Evolutionary conservation across 169 alveolate species (phyloP).

Genomic region (Plasmodium blacklocki): DNA sequence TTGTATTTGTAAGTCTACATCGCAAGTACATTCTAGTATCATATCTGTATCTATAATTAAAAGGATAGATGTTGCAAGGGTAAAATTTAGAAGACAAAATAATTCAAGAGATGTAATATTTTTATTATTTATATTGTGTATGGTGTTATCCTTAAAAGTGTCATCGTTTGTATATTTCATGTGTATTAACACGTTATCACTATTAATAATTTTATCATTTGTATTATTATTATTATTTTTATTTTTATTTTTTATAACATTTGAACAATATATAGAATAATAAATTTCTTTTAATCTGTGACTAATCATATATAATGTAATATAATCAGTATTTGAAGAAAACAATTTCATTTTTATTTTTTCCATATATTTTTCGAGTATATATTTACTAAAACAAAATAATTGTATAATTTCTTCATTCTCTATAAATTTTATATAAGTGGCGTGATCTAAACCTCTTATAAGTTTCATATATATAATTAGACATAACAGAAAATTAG

Average conservation of each 20-base stretch:
- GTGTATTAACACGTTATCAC: background rate
- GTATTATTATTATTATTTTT: background rate
- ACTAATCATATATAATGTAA: slow-evolving; percentile 1
- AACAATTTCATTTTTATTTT: slow-evolving; percentile 40
- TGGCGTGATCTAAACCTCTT: background rate
- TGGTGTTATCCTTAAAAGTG: background rate
- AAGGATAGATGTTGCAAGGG: slow-evolving; percentile 14
- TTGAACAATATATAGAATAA: background rate
- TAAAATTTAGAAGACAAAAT: slow-evolving; percentile 4
- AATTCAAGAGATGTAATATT: slow-evolving; percentile 39
- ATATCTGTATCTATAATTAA: slow-evolving; percentile 34
- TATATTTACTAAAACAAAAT: slow-evolving; percentile 39
- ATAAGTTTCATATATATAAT: slow-evolving; percentile 41
- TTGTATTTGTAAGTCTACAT: slow-evolving; percentile 21
- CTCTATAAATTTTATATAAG: slow-evolving; percentile 8
- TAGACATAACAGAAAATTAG: slow-evolving; percentile 27
- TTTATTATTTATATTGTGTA: background rate
- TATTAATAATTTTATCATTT: background rate
- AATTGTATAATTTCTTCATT: slow-evolving; percentile 2
- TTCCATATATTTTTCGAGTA: slow-evolving; percentile 41
- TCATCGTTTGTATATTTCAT: background rate
- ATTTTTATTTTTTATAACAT: too few relatives aligned
- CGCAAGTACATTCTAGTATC: background rate
- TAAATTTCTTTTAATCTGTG: background rate
- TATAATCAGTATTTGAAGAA: slow-evolving; percentile 32